A percentile compares a stretch with the other conserved stretches of the same genome.
Conservation (phyloP, 352 stramenopile species). For the Vaucheria bursata region DNA sequence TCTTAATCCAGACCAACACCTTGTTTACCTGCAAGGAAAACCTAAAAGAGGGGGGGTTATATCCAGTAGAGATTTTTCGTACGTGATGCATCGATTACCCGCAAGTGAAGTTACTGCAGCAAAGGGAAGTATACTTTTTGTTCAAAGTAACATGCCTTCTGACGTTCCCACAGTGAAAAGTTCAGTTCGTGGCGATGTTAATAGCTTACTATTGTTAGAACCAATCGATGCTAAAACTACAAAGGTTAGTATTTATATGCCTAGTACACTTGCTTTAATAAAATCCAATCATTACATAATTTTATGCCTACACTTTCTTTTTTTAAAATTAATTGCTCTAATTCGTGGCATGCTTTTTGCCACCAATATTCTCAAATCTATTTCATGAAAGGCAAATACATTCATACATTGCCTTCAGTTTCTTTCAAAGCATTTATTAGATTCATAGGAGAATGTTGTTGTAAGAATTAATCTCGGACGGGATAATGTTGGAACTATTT, state of each 20-base stretch:
- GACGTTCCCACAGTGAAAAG: slow-evolving; percentile 20
- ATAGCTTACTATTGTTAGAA: slow-evolving; percentile 39
- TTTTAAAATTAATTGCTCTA: too few relatives aligned
- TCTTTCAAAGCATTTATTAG: too few relatives aligned
- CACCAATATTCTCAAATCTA: too few relatives aligned
- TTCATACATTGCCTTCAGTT: too few relatives aligned
- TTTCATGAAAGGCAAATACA: too few relatives aligned
- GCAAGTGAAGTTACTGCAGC: slow-evolving; percentile 15
- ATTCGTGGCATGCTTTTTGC: too few relatives aligned
- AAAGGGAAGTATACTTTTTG: slow-evolving; percentile 29
- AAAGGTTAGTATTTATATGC: slow-evolving; percentile 18
- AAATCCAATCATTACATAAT: too few relatives aligned
- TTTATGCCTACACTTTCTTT: too few relatives aligned
- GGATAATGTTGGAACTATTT: too few relatives aligned
- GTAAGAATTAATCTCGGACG: too few relatives aligned
- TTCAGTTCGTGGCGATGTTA: slow-evolving; percentile 38
- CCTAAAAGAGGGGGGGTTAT: slow-evolving; percentile 41
- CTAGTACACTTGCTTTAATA: background rate
- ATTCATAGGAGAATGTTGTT: too few relatives aligned
- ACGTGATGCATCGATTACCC: slow-evolving; percentile 39
- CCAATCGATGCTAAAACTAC: slow-evolving; percentile 33
- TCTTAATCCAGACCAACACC: slow-evolving; percentile 4
- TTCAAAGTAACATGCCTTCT: slow-evolving; percentile 27
- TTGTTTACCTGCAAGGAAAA: slow-evolving; percentile 45
- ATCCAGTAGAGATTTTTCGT: slow-evolving; percentile 40